Evolutionary conservation across 2,329 filamentous ascomycete species (phyloP).

Genomic region (Coniochaeta hoffmannii): DNA sequence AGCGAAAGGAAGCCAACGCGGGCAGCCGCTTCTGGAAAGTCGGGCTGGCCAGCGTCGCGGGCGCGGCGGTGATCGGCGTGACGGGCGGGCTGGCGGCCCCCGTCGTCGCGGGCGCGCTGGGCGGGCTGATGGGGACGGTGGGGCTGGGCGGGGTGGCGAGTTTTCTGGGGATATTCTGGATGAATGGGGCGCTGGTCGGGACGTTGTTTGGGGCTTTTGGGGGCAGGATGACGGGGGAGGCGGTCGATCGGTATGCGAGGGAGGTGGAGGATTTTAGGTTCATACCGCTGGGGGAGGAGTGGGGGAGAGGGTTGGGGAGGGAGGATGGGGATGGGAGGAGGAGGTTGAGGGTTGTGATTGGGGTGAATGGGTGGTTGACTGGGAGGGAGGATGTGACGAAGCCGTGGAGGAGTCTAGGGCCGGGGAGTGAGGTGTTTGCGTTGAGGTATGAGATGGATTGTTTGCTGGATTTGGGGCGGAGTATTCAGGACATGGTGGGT

Average conservation of each 20-base stretch:
- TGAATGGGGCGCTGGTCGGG: constrained; percentile 78
- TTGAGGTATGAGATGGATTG: constrained; percentile 76
- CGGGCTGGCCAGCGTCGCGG: constrained; percentile 78
- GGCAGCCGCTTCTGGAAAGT: constrained; percentile 78
- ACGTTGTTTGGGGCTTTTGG: constrained; percentile 86
- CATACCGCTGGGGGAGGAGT: constrained; percentile 56
- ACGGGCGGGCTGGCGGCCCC: constrained; percentile 89
- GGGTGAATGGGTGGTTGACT: constrained; percentile 80
- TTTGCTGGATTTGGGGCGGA: constrained; percentile 67
- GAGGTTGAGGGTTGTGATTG: constrained; percentile 72
- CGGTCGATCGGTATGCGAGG: constrained; percentile 81
- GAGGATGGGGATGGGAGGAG: constrained; percentile 20
- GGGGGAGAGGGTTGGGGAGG: constrained; percentile 24
- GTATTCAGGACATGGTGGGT: constrained; percentile 63
- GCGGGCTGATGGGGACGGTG: constrained; percentile 75
- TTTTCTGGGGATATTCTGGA: constrained; percentile 78
- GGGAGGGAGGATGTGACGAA: constrained; percentile 66
- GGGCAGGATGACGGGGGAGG: constrained; percentile 66
- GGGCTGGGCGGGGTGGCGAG: constrained; percentile 80
- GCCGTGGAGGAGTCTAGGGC: constrained; percentile 70
- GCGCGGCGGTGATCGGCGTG: constrained; percentile 83
- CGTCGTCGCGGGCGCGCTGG: constrained; percentile 77
- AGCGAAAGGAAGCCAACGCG: constrained; percentile 64
- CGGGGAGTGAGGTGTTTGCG: constrained; percentile 73
- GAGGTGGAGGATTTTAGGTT: constrained; percentile 81